Evolutionary conservation across 2,329 filamentous ascomycete species (phyloP), one percentile per base, ranked within the genome.

Genomic region (Aspergillus fumigatiaffinis): DNA sequence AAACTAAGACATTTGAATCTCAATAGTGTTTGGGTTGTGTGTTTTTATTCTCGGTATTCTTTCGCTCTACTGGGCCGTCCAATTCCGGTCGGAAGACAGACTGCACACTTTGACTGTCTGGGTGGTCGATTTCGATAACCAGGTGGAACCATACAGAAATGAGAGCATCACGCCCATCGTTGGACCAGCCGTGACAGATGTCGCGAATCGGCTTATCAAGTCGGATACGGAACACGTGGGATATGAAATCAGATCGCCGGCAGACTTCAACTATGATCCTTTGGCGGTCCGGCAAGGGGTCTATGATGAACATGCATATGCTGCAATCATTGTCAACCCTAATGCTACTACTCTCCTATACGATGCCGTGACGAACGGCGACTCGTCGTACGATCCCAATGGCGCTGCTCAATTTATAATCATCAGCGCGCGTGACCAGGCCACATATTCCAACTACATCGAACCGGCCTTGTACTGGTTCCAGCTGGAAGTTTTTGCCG

Each of bases 111-210:
- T 88, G 7, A 77, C 75, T 3, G 76, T 88, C 8, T 80, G 82
- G 59, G 80, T 87, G 1, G 85, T 88, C 28, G 84, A 87, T 67
- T 87, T 88, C 61, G 86, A 89, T 66, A 82, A 81, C 3, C 77
- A 78, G 49, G 66, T 77, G 3, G 74, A 80, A 1, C 84, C 84
- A 1, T 86, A 82, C 60, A 76, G 74, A 38, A 74, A 76, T 17
- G 66, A 75, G 20, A 79, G 49, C 35, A 52, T 53, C 28, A 47
- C 41, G 7, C 46, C 84, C 0, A 64, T 87, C 2, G 77, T 88
- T n/a, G 85, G 85, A 1, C 83, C 83, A 0, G 71, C 77, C 0
- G 77, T 86, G 10, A 77, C 76, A 1, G 65, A 79, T 29, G 68
- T 80, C 0, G 79, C 78, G 0, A 67, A 79, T 42, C 62, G 78